Evolutionary conservation across 2,329 filamentous ascomycete species (phyloP).

Genomic region (Tricladium varicosporioides): DNA sequence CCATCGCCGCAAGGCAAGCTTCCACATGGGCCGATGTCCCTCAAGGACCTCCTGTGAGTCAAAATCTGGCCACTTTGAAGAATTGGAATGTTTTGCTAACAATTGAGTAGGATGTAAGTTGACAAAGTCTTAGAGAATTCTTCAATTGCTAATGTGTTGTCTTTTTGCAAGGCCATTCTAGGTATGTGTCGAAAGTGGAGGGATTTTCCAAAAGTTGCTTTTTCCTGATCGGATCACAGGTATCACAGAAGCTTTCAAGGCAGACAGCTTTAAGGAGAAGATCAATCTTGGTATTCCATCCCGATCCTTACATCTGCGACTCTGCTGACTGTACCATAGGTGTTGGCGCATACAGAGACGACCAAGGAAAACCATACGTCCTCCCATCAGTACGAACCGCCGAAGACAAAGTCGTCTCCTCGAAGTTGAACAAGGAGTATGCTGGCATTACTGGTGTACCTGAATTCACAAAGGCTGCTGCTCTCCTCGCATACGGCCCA

Average conservation of each 20-base stretch:
- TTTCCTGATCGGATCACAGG: constrained; percentile 46
- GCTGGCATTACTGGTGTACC: constrained; percentile 95
- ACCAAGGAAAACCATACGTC: constrained; percentile 96
- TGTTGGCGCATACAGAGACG: constrained; percentile 97
- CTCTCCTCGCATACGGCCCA: constrained; percentile 83
- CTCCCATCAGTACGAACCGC: constrained; percentile 89
- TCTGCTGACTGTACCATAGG: constrained; percentile 47
- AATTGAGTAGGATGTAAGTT: constrained; percentile 37
- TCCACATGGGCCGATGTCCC: constrained; percentile 90
- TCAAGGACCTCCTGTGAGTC: constrained; percentile 87
- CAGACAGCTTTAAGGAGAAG: constrained; percentile 89
- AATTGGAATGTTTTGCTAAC: constrained; percentile 14
- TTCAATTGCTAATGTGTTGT: constrained; percentile 31
- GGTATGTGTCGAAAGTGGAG: constrained; percentile 48
- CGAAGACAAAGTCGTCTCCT: constrained; percentile 79
- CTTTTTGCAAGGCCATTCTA: constrained; percentile 63
- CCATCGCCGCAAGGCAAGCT: constrained; percentile 29
- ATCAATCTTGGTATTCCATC: constrained; percentile 83
- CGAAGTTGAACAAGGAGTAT: constrained; percentile 92
- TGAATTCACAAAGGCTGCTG: constrained; percentile 89
- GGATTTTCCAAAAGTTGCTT: constrained; percentile 15
- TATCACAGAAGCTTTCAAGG: constrained; percentile 99
- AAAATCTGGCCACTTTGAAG: constrained; percentile 4
- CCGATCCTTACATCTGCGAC: constrained; percentile 4
- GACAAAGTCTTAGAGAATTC: constrained; percentile 30